Evolutionary conservation across 208 protist species (phyloP), one percentile per base, ranked within the genome.

Genomic region (Leishmania major): DNA sequence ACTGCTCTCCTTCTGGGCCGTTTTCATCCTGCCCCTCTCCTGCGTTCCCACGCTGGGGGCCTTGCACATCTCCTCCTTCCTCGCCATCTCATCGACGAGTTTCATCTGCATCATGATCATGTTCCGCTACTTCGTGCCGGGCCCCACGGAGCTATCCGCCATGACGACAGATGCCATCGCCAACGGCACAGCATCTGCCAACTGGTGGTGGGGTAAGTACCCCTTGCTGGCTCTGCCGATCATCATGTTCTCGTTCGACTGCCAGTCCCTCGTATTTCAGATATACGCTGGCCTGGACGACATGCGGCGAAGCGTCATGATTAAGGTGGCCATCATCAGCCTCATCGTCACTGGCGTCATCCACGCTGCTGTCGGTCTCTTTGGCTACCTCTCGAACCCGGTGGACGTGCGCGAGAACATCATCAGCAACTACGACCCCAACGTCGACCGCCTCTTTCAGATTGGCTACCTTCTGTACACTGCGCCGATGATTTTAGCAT

Each of bases 181-280:
- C 37, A 85, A 74, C 64, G 71, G 53, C 28, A 80, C 78, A 11
- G 43, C 55, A 37, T 45, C 77, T 8, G 47, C 85, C 22, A 47
- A 49, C 43, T 96, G 87, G 88, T 93, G 87, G 82, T 85, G 66
- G 66, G 92, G 92, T 31, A 66, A 31, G 10, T 77, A 92, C 43
- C 88, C 89, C 6, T 71, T 94, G 28, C 78, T 96, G 49, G 80
- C 90, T 0, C 75, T 96, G 28, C 90, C 93, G 10, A 93, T 96
- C 80, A 91, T 94, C 75, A 96, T 96, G 93, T 96, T 96, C 82
- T 93, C 91, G 72, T 96, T 96, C 70, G 93, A 93, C 76, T 96
- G 93, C 73, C 93, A 96, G 83, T 91, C 90, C 43, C 85, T 96
- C 49, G 87, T 94, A 4, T 96, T 96, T 72, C 93, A 96, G 75